phyloP scores from a whole-genome alignment of 768 basidiomycete genomes.

The Clitopilus hobsonii region DNA sequence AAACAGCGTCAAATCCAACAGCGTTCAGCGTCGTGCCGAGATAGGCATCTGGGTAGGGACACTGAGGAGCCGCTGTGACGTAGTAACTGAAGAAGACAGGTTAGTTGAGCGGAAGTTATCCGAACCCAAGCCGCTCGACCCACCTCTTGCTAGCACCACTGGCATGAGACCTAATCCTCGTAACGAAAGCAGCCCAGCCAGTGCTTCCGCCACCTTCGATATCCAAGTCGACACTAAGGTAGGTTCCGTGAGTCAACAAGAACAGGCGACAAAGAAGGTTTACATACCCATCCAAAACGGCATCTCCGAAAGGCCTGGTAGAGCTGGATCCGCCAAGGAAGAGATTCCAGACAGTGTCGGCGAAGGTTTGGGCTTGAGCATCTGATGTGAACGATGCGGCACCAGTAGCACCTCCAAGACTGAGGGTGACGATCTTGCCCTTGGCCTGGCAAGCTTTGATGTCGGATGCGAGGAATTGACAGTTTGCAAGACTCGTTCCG shows the following conservation, averaged over 20 bases:
- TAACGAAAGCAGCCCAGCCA: constrained; percentile 44
- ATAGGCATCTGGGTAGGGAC: constrained; percentile 58
- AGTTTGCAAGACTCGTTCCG: constrained; percentile 53
- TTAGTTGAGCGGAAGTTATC: neutral
- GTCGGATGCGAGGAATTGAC: constrained; percentile 47
- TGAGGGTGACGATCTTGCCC: constrained; percentile 48
- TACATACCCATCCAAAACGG: constrained; percentile 61
- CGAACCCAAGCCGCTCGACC: constrained; percentile 9
- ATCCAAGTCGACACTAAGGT: constrained; percentile 50
- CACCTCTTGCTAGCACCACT: constrained; percentile 44
- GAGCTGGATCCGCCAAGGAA: constrained; percentile 59
- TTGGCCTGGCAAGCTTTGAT: constrained; percentile 55
- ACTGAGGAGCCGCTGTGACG: constrained; percentile 51
- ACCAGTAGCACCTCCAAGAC: constrained; percentile 50
- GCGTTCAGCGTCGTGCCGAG: constrained; percentile 48
- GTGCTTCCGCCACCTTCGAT: constrained; percentile 53
- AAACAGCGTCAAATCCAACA: constrained; percentile 62
- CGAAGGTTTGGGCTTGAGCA: constrained; percentile 46
- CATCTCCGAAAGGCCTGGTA: constrained; percentile 58
- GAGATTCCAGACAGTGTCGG: constrained; percentile 59
- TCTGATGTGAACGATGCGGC: constrained; percentile 47
- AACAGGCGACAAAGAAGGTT: no score
- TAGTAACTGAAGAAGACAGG: constrained; percentile 36
- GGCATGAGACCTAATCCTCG: constrained; percentile 37
- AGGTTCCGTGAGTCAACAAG: neutral